Evolutionary conservation across 2,329 filamentous ascomycete species (phyloP).

Genomic region (Aspergillus spinulosporus): DNA sequence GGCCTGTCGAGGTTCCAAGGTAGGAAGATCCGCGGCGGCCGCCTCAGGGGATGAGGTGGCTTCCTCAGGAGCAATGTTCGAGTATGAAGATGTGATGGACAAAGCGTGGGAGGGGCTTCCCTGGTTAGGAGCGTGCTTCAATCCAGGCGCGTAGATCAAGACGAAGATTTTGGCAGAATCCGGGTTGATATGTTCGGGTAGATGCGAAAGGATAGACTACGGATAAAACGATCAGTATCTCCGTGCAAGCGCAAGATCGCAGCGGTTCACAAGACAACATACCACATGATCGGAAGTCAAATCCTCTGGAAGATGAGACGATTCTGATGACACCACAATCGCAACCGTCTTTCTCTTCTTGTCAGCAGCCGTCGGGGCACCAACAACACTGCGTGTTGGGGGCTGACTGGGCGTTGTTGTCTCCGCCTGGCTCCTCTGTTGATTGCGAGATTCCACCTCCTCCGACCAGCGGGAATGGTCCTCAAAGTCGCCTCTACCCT

Average conservation of each 20-base stretch:
- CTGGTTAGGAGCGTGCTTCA: constrained; percentile 61
- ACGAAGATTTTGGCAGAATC: constrained; percentile 77
- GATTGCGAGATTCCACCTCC: constrained; percentile 70
- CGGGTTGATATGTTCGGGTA: constrained; percentile 74
- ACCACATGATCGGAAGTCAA: constrained; percentile 77
- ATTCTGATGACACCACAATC: constrained; percentile 82
- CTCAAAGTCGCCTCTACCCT: constrained; percentile 74
- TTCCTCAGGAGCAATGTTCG: constrained; percentile 77
- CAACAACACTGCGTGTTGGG: constrained; percentile 37
- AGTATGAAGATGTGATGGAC: constrained; percentile 78
- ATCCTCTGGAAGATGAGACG: constrained; percentile 56
- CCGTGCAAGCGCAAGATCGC: background rate
- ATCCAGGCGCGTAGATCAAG: constrained; percentile 80
- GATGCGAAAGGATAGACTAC: constrained; percentile 83
- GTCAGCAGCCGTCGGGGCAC: constrained; percentile 26
- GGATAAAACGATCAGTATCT: constrained; percentile 14
- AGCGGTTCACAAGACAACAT: constrained; percentile 42
- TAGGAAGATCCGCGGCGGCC: constrained; percentile 56
- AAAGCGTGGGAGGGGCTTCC: constrained; percentile 54
- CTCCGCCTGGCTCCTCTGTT: constrained; percentile 32
- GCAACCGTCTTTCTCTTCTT: constrained; percentile 75
- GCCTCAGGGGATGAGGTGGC: constrained; percentile 43
- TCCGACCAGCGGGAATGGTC: constrained; percentile 93
- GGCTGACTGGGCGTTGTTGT: constrained; percentile 27
- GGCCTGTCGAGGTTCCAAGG: constrained; percentile 27